Base-by-base conservation (phyloP, 2,329 filamentous ascomycete species). In the Magnaporthiopsis rhizophila region DNA sequence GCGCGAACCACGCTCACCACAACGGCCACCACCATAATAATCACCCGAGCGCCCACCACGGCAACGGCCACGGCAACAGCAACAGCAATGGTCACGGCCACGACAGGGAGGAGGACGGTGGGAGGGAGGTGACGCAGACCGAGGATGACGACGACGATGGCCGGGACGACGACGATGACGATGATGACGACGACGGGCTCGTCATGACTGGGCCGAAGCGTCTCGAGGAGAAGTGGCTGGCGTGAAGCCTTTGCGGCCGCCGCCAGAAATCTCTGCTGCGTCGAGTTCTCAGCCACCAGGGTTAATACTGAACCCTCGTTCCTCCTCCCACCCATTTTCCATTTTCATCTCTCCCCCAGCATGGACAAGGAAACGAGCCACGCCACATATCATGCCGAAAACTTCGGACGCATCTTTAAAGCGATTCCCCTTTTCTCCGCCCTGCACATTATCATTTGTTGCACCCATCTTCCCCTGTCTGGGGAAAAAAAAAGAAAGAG, bases 151-250 rank as follows among this genome's bases (percentile, higher is more conserved):
- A 76, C 9, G 73, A 74, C 56, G 79, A 81, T 59, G 74, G 79
- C 24, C 78, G 79, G 24, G 73, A 69, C 15, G 69, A 71, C 12
- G 74, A 74, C 1, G 79, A 78, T 45, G 81, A 81, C 9, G 81
- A 84, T 8, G 83, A 85, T 26, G 74, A 81, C 15, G 83, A 86
- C 63, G 84, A 86, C 2, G 84, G 83, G 0, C 75, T 86, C 11
- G 76, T 84, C 34, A 86, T 86, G 83, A 79, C 80, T 65, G 81
- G 80, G 3, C 75, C 80, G 57, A 84, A 84, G 72, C 77, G 84
- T 67, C 80, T 83, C 64, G 84, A 86, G 68, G 83, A 86, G 71
- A 80, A 83, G 67, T 86, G 84, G 84, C 77, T 86, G 67, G 84
- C 83, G 64, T 86, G 72, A 66, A 34, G 21, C 38, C 15, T 45